These are phyloP conservation scores for Neotropicomus parvogracilis DNA, from an alignment of 1,284 basidiomycete genomes.

Conservation along the genomic window DNA sequence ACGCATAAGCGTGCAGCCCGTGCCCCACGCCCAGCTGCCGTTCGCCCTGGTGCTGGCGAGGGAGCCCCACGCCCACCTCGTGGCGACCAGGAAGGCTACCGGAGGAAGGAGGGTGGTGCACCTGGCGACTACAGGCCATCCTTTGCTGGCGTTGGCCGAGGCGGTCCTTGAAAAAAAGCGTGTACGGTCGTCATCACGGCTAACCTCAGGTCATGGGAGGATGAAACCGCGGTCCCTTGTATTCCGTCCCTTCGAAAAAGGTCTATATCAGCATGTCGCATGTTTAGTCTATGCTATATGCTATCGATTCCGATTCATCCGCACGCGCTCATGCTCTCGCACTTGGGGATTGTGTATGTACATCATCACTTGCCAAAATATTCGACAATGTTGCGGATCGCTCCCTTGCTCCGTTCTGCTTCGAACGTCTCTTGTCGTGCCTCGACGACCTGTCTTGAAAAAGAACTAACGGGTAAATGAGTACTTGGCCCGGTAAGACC, in stretches of 20 bases:
- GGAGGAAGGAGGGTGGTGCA: constrained; percentile 80
- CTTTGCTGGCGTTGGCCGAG: constrained; percentile 86
- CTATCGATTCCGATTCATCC: constrained; percentile 20
- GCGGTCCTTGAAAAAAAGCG: constrained; percentile 62
- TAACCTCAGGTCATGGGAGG: constrained; percentile 4
- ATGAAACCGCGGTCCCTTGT: background rate
- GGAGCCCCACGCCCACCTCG: constrained; percentile 85
- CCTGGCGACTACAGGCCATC: constrained; percentile 80
- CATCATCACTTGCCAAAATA: constrained; percentile 24
- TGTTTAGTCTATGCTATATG: constrained; percentile 39
- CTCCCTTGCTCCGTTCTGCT: constrained; percentile 2
- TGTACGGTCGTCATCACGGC: background rate
- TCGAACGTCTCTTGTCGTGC: constrained; percentile 15
- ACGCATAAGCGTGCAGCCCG: constrained; percentile 93
- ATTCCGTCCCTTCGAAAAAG: constrained; percentile 29
- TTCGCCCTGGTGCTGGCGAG: constrained; percentile 62
- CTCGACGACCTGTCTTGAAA: constrained; percentile 30
- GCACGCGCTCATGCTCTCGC: too few relatives aligned
- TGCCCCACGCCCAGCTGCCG: constrained; percentile 66
- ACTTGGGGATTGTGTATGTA: too few relatives aligned
- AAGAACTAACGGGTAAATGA: constrained; percentile 15
- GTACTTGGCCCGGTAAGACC: background rate
- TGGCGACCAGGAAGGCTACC: constrained; percentile 87
- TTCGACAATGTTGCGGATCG: constrained; percentile 25
- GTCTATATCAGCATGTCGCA: constrained; percentile 40